Evolutionary conservation across 768 basidiomycete species (phyloP).

Genomic region (Psilocybe subaeruginosa): DNA sequence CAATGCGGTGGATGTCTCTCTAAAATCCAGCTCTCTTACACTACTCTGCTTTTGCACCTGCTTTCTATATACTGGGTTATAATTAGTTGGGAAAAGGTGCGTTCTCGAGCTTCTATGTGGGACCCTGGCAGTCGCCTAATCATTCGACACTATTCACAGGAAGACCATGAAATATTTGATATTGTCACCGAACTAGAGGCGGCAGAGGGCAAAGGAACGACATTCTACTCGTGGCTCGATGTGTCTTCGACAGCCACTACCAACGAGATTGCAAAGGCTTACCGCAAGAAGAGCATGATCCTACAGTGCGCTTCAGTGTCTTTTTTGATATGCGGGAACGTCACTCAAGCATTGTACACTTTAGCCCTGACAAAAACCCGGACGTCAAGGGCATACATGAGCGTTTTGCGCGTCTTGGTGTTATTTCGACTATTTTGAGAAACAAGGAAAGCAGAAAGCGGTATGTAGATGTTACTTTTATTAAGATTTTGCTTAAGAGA

Average conservation of each 20-base stretch:
- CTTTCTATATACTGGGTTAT: constrained; percentile 5
- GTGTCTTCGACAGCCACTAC: constrained; percentile 74
- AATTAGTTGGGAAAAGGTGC: constrained; percentile 75
- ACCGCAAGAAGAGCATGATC: constrained; percentile 87
- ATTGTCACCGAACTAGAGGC: constrained; percentile 80
- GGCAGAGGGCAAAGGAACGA: constrained; percentile 91
- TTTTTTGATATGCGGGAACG: neutral
- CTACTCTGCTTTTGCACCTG: neutral
- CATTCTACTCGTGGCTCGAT: constrained; percentile 94
- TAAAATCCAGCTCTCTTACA: neutral
- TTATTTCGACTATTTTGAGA: constrained; percentile 81
- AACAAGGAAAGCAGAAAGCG: constrained; percentile 76
- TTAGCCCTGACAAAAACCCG: constrained; percentile 95
- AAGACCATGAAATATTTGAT: constrained; percentile 97
- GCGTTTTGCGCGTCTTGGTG: constrained; percentile 89
- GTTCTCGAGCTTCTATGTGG: constrained; percentile 5
- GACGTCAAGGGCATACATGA: constrained; percentile 81
- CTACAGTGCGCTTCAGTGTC: constrained; percentile 73
- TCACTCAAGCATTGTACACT: neutral
- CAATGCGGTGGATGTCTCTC: too few species aligned
- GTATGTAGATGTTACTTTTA: constrained; percentile 40
- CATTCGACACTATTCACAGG: constrained; percentile 43
- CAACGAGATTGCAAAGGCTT: constrained; percentile 84
- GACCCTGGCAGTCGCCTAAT: neutral
- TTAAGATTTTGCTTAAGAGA: constrained; percentile 5